Evolutionary conservation across 73 alveolate genomes (phyloP).

Genomic region (Urostyla sp.): DNA sequence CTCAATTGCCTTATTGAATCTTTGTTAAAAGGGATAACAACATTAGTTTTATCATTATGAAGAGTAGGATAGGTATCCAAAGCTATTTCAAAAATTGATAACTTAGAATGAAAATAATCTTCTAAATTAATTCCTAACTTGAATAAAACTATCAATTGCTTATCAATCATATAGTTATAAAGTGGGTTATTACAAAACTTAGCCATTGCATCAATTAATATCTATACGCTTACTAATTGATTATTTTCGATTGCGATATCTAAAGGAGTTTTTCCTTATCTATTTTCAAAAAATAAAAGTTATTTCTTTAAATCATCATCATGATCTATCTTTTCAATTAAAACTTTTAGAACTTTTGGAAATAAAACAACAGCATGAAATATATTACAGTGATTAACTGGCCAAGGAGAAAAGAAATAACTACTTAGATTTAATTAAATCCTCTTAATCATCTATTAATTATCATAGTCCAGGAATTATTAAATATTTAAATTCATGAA

Average conservation of each 20-base stretch:
- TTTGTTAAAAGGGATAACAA: neutral
- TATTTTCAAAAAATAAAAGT: too few species aligned
- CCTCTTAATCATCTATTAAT: too few species aligned
- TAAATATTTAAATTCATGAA: too few species aligned
- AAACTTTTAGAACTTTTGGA: too few species aligned
- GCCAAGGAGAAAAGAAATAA: too few species aligned
- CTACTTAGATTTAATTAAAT: too few species aligned
- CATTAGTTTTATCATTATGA: neutral
- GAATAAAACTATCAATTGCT: neutral
- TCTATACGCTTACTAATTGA: neutral
- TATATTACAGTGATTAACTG: too few species aligned
- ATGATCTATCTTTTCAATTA: too few species aligned
- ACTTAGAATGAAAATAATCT: slow-evolving; percentile 7
- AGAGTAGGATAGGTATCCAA: neutral
- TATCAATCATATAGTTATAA: slow-evolving; percentile 1
- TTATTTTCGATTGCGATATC: slow-evolving; percentile 5
- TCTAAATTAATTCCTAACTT: neutral
- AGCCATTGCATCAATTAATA: neutral
- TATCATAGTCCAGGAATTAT: too few species aligned
- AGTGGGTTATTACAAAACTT: neutral
- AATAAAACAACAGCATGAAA: too few species aligned
- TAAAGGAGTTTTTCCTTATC: too few species aligned
- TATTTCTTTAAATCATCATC: too few species aligned
- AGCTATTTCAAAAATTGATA: neutral
- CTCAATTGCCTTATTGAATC: neutral